Conservation (phyloP, 805 yeast genomes). For the Huiozyma sinensis region DNA sequence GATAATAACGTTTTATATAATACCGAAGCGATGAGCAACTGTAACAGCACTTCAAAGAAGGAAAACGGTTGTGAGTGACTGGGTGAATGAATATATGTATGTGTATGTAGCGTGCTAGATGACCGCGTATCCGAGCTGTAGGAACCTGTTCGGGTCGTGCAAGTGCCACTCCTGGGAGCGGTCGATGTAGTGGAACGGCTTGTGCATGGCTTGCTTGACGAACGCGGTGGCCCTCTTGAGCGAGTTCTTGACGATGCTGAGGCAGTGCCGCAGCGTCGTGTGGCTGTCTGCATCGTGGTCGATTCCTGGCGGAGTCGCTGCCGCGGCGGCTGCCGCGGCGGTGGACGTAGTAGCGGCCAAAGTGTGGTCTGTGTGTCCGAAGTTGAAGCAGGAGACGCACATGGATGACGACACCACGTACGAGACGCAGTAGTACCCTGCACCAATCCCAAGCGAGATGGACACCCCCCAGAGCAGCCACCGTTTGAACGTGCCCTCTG, state of each 20-base stretch:
- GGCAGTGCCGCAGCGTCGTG: not conserved
- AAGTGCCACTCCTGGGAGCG: not conserved
- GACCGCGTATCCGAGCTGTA: too few species aligned
- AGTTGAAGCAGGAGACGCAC: not conserved
- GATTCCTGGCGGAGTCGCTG: not conserved
- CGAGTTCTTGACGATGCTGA: not conserved
- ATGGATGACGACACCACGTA: not conserved
- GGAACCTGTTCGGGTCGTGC: too few species aligned
- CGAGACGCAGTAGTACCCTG: constrained; percentile 19
- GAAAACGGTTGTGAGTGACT: too few species aligned
- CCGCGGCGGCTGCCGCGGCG: not conserved
- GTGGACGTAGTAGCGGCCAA: not conserved
- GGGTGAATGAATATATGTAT: too few species aligned
- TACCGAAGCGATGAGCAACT: too few species aligned
- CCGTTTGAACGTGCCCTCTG: not conserved
- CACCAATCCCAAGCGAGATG: constrained; percentile 23
- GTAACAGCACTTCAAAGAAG: too few species aligned
- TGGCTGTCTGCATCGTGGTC: not conserved
- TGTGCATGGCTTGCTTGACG: not conserved
- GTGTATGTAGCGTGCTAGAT: too few species aligned
- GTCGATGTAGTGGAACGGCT: not conserved
- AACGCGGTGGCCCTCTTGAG: not conserved
- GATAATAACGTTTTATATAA: too few species aligned
- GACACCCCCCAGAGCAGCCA: constrained; percentile 20
- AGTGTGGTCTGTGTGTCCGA: not conserved